Base-by-base conservation (phyloP, 495 filamentous ascomycete genomes). In the Penicillium subrubescens region DNA sequence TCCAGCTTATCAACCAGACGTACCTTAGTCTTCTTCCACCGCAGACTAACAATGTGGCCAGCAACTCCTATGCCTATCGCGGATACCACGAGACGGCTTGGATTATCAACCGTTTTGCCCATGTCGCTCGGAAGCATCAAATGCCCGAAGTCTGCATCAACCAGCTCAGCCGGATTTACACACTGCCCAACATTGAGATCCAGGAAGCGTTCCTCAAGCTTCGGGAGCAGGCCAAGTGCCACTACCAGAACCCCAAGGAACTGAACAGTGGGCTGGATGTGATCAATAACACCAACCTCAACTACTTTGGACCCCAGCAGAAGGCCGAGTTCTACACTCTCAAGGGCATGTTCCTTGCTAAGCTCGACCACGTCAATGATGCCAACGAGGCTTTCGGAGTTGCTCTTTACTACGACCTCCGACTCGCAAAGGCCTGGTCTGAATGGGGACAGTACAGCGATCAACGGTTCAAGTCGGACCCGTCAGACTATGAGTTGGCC, bases 391-490 rank as follows among this genome's bases (percentile, higher is more conserved):
- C 96, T 5, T 99, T 95, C 73, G 94, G 96, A 44, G 92, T 92
- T 44, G 96, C 96, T 2, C 79, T 99, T 25, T 97, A 92, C 77
- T 97, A 94, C 65, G 96, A 99, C 68, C 89, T 99, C 68, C 91
- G 91, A 65, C 86, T 97, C 34, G 90, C 95, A 0, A 99, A 99
- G 76, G 96, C 96, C 6, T 99, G 96, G 96, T 94, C 95, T 61
- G 96, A 98, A 77, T 99, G 96, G 96, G 96, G 94, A 51, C 92
- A 94, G 69, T 99, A 97, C 80, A 97, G 95, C 73, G 96, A 99
- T 73, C 87, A 90, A 57, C 88, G 93, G 39, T 99, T 97, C 82
- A 98, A 97, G 77, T 88, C 90, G 57, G 89, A 96, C 62, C 89
- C 93, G 0, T 79, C 83, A 2, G 89, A 97, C 67, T 84, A 94